A percentile compares a stretch with the other conserved stretches of the same genome.
Conservation (phyloP, 108 stramenopile genomes). For the Ochromonas danica region DNA sequence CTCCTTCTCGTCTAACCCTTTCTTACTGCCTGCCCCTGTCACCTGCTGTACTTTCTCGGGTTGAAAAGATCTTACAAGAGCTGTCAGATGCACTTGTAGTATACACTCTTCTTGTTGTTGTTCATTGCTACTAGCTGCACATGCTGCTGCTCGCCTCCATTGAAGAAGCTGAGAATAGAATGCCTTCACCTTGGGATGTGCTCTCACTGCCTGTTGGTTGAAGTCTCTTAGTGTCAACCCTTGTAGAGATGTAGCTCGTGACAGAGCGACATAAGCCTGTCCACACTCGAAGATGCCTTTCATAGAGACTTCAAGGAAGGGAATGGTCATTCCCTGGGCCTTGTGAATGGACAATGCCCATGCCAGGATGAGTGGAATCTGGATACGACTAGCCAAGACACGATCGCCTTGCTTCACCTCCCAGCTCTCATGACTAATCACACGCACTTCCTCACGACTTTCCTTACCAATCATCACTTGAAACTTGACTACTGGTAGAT, state of each 20-base stretch:
- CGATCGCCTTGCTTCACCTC: constrained; percentile 4
- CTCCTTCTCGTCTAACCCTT: no score
- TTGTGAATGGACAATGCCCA: constrained; percentile 79
- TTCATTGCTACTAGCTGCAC: no score
- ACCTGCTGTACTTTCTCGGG: no score
- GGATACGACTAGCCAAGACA: constrained; percentile 39
- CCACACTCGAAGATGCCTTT: constrained; percentile 67
- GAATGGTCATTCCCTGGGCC: constrained; percentile 76
- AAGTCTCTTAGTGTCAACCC: constrained; percentile 54
- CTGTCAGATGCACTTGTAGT: no score
- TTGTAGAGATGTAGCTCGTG: constrained; percentile 62
- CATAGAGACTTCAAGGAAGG: constrained; percentile 60
- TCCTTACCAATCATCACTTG: neutral
- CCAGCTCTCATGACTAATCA: neutral
- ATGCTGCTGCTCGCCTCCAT: no score
- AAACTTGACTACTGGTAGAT: constrained; percentile 46
- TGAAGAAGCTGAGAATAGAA: constrained; percentile 53
- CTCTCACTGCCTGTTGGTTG: constrained; percentile 44
- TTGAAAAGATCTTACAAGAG: no score
- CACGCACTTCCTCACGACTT: neutral
- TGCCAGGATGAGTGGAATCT: constrained; percentile 69
- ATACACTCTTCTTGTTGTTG: no score
- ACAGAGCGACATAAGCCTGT: constrained; percentile 79
- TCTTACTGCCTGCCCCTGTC: no score
- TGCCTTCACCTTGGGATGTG: constrained; percentile 67